phyloP scores from a whole-genome alignment of 2,329 filamentous ascomycete species.

The Neofusicoccum parvum region DNA sequence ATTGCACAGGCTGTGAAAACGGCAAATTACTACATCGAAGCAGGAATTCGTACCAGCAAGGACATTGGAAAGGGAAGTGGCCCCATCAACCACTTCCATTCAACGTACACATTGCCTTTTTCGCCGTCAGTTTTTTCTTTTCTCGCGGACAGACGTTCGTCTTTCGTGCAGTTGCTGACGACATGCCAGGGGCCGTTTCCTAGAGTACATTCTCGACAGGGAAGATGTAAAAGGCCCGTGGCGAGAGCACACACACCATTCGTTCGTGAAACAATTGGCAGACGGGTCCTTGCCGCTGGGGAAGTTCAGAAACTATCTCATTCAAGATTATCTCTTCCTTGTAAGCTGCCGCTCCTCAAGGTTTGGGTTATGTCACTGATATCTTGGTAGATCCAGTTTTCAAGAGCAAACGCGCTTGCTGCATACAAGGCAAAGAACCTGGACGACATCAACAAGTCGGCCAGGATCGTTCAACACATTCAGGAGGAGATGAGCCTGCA shows the following conservation, averaged over 20 bases:
- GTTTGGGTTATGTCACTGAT: background rate
- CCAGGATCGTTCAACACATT: slow-evolving; percentile 74
- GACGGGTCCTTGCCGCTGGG: slow-evolving; percentile 72
- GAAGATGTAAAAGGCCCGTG: slow-evolving; percentile 74
- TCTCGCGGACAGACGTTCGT: slow-evolving; percentile 35
- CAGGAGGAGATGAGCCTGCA: slow-evolving; percentile 80
- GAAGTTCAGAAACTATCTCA: slow-evolving; percentile 84
- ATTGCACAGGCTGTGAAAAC: slow-evolving; percentile 63
- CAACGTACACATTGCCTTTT: slow-evolving; percentile 68
- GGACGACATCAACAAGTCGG: slow-evolving; percentile 53
- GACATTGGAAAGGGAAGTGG: slow-evolving; percentile 68
- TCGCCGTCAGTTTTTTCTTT: slow-evolving; percentile 46
- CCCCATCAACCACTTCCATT: slow-evolving; percentile 79
- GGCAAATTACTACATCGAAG: slow-evolving; percentile 73
- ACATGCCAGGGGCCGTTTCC: slow-evolving; percentile 62
- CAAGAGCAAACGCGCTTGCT: slow-evolving; percentile 80
- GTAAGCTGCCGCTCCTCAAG: slow-evolving; percentile 49
- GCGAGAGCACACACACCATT: slow-evolving; percentile 76
- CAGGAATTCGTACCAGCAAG: slow-evolving; percentile 66
- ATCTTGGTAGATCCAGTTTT: slow-evolving; percentile 71
- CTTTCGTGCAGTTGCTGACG: background rate
- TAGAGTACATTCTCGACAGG: slow-evolving; percentile 79
- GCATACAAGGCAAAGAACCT: slow-evolving; percentile 81
- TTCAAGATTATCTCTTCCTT: slow-evolving; percentile 91
- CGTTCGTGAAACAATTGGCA: slow-evolving; percentile 77